Evolutionary conservation across 495 filamentous ascomycete genomes (phyloP), one percentile per base, ranked within the genome.

Genomic region (Hypoxylon cercidicola): DNA sequence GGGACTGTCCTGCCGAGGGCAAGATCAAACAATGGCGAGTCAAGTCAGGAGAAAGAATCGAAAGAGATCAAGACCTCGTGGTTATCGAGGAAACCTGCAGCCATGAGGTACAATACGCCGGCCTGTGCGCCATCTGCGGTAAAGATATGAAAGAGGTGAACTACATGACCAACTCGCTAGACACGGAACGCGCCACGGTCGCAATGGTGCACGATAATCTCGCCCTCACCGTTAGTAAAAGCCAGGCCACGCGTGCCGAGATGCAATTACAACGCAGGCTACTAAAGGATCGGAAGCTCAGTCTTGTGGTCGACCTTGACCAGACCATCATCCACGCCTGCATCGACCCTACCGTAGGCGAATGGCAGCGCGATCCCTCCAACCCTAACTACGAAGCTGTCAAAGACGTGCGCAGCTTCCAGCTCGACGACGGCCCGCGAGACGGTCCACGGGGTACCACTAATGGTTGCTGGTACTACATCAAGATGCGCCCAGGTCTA

Each of bases 271-370:
- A 97, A 75, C 84, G 86, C 40, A 87, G 95, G 16, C 79, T 99
- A 18, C 81, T 99, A 23, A 81, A 87, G 65, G 83, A 85, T 25
- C 82, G 88, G 51, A 96, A 94, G 77, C 83, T 99, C 10, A 96
- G 92, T 13, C 81, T 99, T 16, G 95, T 99, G 20, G 95, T 99
- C 63, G 95, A 99, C 81, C 79, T 99, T 21, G 95, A 99, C 73
- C 94, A 97, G 75, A 99, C 95, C 18, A 95, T 99, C 70, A 98
- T 99, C 60, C 95, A 99, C 75, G 95, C 95, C 13, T 97, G 93
- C 46, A 94, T 97, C 68, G 95, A 99, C 59, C 94, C 93, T 16
- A 99, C 95, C 0, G 88, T 99, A 37, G 93, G 87, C 54, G 93
- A 99, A 74, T 99, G 95, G 95, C 91, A 95, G 78, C 80, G 84